phyloP scores from a whole-genome alignment of 208 protist genomes.

The Trypanosoma melophagium region DNA sequence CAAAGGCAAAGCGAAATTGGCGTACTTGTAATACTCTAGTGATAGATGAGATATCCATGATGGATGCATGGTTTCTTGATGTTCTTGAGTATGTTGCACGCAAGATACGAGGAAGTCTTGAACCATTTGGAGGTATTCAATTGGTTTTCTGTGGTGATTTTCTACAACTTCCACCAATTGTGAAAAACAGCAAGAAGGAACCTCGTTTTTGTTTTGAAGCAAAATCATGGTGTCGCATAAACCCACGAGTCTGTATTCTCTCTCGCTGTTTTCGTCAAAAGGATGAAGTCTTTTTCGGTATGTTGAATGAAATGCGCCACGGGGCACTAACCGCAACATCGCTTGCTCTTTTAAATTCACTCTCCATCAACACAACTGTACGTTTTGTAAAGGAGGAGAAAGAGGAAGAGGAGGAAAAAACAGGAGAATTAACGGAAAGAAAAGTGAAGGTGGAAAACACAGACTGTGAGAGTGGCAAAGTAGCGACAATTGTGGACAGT shows the following conservation, averaged over 20 bases:
- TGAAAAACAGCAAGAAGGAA: conserved; percentile 16
- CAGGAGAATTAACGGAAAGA: background rate
- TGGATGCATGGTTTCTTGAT: conserved; percentile 79
- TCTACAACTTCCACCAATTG: conserved; percentile 86
- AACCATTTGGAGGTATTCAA: conserved; percentile 92
- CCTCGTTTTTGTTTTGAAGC: conserved; percentile 78
- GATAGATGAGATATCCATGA: conserved; percentile 93
- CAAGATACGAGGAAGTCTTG: conserved; percentile 45
- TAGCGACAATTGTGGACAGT: conserved; percentile 12
- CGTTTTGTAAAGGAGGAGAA: conserved; percentile 27
- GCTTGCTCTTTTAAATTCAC: conserved; percentile 37
- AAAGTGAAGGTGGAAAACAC: background rate
- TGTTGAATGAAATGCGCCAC: conserved; percentile 80
- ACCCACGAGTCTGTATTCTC: conserved; percentile 64
- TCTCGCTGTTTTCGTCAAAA: conserved; percentile 71
- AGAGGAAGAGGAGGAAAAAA: background rate
- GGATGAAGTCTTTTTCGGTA: conserved; percentile 51
- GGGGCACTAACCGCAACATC: conserved; percentile 43
- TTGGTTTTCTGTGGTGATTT: conserved; percentile 92
- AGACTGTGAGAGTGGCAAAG: background rate
- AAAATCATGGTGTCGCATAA: conserved; percentile 55
- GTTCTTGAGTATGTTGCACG: conserved; percentile 77
- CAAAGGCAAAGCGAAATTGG: conserved; percentile 48
- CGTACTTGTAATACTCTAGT: conserved; percentile 66
- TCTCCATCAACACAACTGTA: conserved; percentile 32